A percentile compares a stretch with the other conserved stretches of the same genome.
phyloP scores from a whole-genome alignment of 345 rosid species.

The Populus pruinosa region DNA sequence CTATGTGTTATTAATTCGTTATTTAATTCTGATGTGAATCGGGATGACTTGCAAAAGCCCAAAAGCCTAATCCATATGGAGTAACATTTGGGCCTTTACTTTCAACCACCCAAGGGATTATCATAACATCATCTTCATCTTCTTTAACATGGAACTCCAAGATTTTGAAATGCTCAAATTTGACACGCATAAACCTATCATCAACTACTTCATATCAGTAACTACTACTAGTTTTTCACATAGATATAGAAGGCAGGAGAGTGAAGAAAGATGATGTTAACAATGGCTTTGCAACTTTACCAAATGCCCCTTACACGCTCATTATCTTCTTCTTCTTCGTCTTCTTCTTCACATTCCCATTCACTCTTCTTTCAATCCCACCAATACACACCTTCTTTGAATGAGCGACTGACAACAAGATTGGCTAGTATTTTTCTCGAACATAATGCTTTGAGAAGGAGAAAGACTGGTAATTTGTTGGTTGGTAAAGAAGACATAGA shows the following conservation, averaged over 20 bases:
- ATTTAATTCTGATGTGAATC: no score
- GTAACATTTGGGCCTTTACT: no score
- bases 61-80: no score
- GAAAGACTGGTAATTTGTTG: conserved; percentile 7
- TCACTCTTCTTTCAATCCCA: conserved; percentile 1
- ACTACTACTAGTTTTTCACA: background rate
- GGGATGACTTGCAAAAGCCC: no score
- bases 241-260: background rate
- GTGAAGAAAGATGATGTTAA: background rate
- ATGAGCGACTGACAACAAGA: background rate
- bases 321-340: conserved; percentile 2
- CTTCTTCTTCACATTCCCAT: conserved; percentile 2
- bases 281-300: conserved; percentile 13
- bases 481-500: conserved; percentile 38
- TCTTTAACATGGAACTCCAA: no score
- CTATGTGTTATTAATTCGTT: no score
- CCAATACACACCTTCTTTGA: background rate
- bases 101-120: no score
- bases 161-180: no score
- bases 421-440: background rate
- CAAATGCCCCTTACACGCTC: background rate
- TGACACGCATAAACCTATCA: no score
- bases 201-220: no score
- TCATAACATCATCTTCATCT: no score
- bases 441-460: background rate